Base-by-base conservation (phyloP, 2,329 filamentous ascomycete genomes). In the Pyrenochaeta sp. region DNA sequence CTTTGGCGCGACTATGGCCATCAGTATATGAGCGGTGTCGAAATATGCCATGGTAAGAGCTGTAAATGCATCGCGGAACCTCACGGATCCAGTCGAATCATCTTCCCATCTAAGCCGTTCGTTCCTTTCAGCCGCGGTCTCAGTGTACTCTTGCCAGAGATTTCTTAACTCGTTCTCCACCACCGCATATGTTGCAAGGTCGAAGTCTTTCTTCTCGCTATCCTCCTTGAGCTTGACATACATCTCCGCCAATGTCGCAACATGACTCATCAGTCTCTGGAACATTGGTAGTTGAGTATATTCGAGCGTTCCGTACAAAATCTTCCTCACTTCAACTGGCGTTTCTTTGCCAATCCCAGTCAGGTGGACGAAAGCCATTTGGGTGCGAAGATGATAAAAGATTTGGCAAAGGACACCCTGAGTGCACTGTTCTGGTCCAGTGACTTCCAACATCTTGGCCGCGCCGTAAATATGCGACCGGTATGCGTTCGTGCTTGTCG, bases 341-440 rank as follows among this genome's bases (percentile, higher is more conserved):
- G 26, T 39, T 8, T 29, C 24, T 6, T 27, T 32, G 2, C 32
- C 24, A 13, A 13, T n/a, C 5, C 51, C 49, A 3, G 52, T 58
- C 11, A 65, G 26, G 26, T 63, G 45, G 15, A 60, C 41, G 37
- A 64, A 63, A 7, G 53, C 35, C 48, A 60, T 46, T 19, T 63
- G 65, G 6, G 61, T 61, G 26, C 59, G 45, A 26, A 68, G 53
- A 41, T 66, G 63, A 27, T 61, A 67, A 41, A 64, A 68, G 2
- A 68, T 48, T 32, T 68, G 61, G 29, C 63, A 68, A 7, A 68
- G 17, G 0, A 64, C 51, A n/a, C 63, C 61, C 8, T 50, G 18
- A 10, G 44, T 40, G 35, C 61, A 67, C 26, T 67, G 43, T 8
- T 50, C 60, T 11, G 63, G 58, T 4, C 56, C 60, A 3, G 59